Conservation (phyloP, 768 basidiomycete genomes). For the Cystoderma amianthinum region DNA sequence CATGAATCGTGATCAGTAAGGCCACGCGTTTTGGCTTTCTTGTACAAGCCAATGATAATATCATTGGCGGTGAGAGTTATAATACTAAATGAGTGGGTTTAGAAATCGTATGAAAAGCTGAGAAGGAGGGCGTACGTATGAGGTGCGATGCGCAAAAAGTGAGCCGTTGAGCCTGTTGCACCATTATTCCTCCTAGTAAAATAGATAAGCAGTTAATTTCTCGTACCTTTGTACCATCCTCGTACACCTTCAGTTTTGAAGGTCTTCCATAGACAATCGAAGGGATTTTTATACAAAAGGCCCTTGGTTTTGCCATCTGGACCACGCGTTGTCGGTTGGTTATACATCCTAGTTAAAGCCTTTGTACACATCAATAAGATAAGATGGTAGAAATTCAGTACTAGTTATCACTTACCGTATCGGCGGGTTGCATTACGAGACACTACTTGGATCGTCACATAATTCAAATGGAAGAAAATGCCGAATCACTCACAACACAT, state of each 20-base stretch:
- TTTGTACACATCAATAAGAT: too few relatives aligned
- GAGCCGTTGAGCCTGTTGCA: conserved; percentile 43
- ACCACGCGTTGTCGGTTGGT: conserved; percentile 75
- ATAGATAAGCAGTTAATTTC: too few relatives aligned
- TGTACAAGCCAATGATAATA: conserved; percentile 65
- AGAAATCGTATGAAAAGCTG: too few relatives aligned
- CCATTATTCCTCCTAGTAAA: too few relatives aligned
- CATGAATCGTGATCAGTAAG: background rate
- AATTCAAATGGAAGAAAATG: too few relatives aligned
- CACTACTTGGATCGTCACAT: too few relatives aligned
- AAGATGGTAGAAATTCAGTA: too few relatives aligned
- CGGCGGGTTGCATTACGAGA: conserved; percentile 91
- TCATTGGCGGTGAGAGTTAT: conserved; percentile 89
- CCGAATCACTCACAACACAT: conserved; percentile 72
- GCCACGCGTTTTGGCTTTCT: conserved; percentile 20
- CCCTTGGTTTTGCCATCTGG: conserved; percentile 72
- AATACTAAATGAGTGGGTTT: too few relatives aligned
- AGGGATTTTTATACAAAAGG: conserved; percentile 81
- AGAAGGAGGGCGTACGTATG: conserved; percentile 82
- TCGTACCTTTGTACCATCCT: conserved; percentile 99
- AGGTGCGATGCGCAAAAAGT: conserved; percentile 88
- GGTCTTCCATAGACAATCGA: conserved; percentile 97
- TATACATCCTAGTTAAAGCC: conserved; percentile 93
- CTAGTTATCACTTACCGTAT: conserved; percentile 65
- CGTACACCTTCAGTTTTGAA: conserved; percentile 80